Evolutionary conservation across 371 early-diverging fungal genomes (phyloP).

Genomic region (Haplosporangium sp.): DNA sequence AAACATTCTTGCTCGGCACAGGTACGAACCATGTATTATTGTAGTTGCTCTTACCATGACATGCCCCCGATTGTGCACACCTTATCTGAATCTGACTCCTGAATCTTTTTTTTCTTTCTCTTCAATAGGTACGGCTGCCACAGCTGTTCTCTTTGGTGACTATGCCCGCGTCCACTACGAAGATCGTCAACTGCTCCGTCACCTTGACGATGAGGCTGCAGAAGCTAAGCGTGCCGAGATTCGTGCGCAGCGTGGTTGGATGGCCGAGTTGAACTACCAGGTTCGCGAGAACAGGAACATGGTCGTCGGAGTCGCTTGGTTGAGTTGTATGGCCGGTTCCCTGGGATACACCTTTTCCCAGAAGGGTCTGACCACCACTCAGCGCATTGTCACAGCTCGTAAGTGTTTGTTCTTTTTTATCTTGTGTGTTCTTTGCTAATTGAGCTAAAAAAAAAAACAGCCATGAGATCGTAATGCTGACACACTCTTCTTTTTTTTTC

Average conservation of each 20-base stretch:
- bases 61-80: background rate
- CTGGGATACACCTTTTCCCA: conserved; percentile 73
- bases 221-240: conserved; percentile 50
- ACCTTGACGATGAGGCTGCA: conserved; percentile 49
- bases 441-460: too few relatives aligned
- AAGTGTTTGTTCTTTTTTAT: conserved; percentile 56
- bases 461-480: too few relatives aligned
- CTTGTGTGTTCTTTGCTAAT: too few relatives aligned
- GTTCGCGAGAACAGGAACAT: conserved; percentile 61
- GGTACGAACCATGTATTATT: conserved; percentile 8
- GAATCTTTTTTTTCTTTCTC: background rate
- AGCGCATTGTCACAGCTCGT: conserved; percentile 83
- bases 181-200: conserved; percentile 52
- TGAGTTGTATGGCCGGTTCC: conserved; percentile 74
- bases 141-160: conserved; percentile 46
- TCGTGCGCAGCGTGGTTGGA: conserved; percentile 44
- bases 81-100: background rate
- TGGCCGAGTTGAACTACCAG: conserved; percentile 48
- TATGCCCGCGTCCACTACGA: conserved; percentile 55
- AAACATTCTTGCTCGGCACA: conserved; percentile 48
- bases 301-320: conserved; percentile 76
- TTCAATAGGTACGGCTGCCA: conserved; percentile 40
- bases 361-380: conserved; percentile 74
- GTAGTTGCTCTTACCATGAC: background rate
- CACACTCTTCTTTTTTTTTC: too few relatives aligned